Percentiles rank a stretch among this genome's conserved stretches.
phyloP scores from a whole-genome alignment of 2,329 filamentous ascomycete species.

The Pleomassaria siparia region DNA sequence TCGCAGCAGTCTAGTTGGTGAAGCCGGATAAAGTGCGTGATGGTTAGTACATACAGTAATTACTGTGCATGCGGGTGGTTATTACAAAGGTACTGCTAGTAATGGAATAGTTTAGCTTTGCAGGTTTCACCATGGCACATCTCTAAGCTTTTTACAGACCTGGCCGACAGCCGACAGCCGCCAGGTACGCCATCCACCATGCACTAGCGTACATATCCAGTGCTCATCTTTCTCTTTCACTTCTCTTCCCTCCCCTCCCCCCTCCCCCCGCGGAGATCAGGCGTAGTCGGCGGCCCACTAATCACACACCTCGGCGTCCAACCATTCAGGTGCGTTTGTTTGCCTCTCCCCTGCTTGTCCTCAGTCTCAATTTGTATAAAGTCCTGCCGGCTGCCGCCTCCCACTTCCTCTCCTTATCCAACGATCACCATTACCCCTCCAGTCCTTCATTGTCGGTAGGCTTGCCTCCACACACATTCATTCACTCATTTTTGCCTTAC shows the following conservation, averaged over 20 bases:
- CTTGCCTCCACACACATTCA: slow-evolving; percentile 21
- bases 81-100: slow-evolving; percentile 11
- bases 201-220: slow-evolving; percentile 14
- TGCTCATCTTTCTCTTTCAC: slow-evolving; percentile 14
- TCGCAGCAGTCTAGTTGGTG: slow-evolving; percentile 4
- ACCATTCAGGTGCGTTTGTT: no score
- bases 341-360: background rate
- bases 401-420: slow-evolving; percentile 6
- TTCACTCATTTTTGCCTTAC: slow-evolving; percentile 8
- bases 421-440: slow-evolving; percentile 4
- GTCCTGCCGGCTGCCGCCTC: slow-evolving; percentile 2
- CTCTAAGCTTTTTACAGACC: slow-evolving; percentile 13
- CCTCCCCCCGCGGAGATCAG: no score
- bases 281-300: slow-evolving; percentile 3
- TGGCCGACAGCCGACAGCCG: slow-evolving; percentile 16
- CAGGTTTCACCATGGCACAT: slow-evolving; percentile 24
- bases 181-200: slow-evolving; percentile 14
- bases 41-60: slow-evolving; percentile 5
- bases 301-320: slow-evolving; percentile 12
- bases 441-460: slow-evolving; percentile 11
- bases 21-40: slow-evolving; percentile 10
- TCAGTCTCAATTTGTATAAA: slow-evolving; percentile 7
- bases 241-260: no score
- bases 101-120: slow-evolving; percentile 13
- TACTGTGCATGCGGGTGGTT: background rate